These are phyloP conservation scores for Ascoidea rubescens DNA, from an alignment of 805 yeast species.

Conservation along the genomic window DNA sequence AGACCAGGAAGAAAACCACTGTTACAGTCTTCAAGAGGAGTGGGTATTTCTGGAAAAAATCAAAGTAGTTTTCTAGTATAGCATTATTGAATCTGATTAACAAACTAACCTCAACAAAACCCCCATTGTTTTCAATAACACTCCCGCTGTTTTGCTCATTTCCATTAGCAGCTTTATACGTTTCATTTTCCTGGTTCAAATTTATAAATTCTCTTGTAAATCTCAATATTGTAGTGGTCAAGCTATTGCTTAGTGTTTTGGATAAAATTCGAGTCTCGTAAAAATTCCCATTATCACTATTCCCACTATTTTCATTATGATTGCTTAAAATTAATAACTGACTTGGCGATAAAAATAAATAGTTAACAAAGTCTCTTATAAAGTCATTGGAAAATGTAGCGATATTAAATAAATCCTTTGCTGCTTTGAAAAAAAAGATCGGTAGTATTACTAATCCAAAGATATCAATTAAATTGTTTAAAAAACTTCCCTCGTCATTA, in stretches of 20 bases:
- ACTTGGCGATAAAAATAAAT: conserved; percentile 1
- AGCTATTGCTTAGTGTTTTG: no score
- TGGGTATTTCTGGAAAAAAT: conserved; percentile 2
- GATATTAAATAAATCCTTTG: conserved; percentile 4
- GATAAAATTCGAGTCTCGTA: no score
- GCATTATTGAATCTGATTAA: conserved; percentile 6
- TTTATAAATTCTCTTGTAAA: background rate
- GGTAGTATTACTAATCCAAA: conserved; percentile 5
- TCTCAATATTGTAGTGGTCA: no score
- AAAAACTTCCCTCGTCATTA: background rate
- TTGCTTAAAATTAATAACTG: conserved; percentile 1
- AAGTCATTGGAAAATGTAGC: conserved; percentile 8
- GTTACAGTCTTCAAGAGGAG: background rate
- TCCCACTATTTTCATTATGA: background rate
- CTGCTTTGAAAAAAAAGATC: conserved; percentile 1
- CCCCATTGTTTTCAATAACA: background rate
- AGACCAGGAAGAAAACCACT: background rate
- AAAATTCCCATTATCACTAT: background rate
- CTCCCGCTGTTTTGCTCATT: background rate
- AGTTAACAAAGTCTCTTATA: conserved; percentile 4
- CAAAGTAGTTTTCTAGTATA: conserved; percentile 1
- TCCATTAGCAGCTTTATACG: background rate
- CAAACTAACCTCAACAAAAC: conserved; percentile 1
- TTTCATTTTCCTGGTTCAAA: background rate
- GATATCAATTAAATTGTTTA: conserved; percentile 2